Evolutionary conservation across 179 eudicot species (phyloP), one percentile per base, ranked within the genome.

Genomic region (Actinidia chinensis): DNA sequence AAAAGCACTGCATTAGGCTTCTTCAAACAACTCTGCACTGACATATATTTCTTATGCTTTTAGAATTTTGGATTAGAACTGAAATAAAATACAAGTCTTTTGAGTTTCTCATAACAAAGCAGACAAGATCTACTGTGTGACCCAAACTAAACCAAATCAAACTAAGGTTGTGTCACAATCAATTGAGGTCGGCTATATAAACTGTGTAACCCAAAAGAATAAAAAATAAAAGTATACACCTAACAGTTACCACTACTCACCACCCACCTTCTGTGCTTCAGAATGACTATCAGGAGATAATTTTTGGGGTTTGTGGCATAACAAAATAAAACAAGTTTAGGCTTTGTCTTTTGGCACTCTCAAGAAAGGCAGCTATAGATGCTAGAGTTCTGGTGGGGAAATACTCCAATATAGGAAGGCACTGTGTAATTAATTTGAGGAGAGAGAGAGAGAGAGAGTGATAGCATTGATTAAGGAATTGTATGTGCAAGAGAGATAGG

Each of bases 271-370:
- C 58, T 78, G n/a, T 77, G 73, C 68, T 64, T 67, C 63, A n/a
- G n/a, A n/a, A n/a, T n/a, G n/a, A n/a, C n/a, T n/a, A n/a, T n/a
- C n/a, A n/a, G 33, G 33, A 28, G 33, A 28, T 28, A 28, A 28
- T 87, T 67, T 44, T 61, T 71, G 36, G 81, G 77, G 55, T 50
- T 73, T 56, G 71, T 56, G 60, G 72, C n/a, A 72, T 43, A 73
- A 54, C 51, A 54, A 28, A 67, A 28, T 50, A 47, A 56, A 25
- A 11, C 9, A 67, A 64, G 17, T 56, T 42, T 60, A 36, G 71
- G 79, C 75, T 82, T 54, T 80, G 74, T 81, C 63, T 82, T 82
- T 78, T 81, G 85, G 87, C 76, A 75, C 81, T 70, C 79, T 84
- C 85, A 74, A 82, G 81, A 77, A 85, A 83, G 81, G 83, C 83